These are phyloP conservation scores for Saksenaea vasiformis DNA, from an alignment of 371 early-diverging fungal genomes.

Conservation along the genomic window DNA sequence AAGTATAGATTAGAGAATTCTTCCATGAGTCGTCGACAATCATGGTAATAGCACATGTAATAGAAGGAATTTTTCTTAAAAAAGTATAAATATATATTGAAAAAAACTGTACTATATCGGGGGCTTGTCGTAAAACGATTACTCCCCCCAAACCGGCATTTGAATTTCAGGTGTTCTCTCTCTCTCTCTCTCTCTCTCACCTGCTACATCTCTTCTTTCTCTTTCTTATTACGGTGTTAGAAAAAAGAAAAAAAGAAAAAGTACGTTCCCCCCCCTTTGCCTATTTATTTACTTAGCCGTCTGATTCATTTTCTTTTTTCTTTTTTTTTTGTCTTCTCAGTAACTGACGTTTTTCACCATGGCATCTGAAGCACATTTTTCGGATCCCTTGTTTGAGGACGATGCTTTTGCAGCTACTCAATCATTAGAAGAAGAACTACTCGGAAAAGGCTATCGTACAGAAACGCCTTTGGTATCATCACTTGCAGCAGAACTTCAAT, in stretches of 20 bases:
- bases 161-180: not conserved
- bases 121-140: not conserved
- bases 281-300: not conserved
- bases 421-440: conserved; percentile 49
- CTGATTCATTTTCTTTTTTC: conserved; percentile 2
- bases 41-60: conserved; percentile 33
- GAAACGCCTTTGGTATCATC: conserved; percentile 45
- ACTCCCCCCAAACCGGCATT: not conserved
- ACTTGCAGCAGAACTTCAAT: conserved; percentile 52
- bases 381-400: conserved; percentile 25
- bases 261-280: conserved; percentile 1
- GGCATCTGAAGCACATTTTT: conserved; percentile 23
- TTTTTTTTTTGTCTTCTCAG: not conserved
- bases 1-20: conserved; percentile 62
- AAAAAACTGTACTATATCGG: not conserved
- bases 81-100: not conserved
- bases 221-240: not conserved
- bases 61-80: not conserved
- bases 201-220: not conserved
- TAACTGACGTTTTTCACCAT: not conserved
- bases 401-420: conserved; percentile 43
- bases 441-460: conserved; percentile 43
- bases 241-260: not conserved
- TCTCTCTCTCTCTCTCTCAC: no score
- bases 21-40: conserved; percentile 49